Conservation (phyloP, 2,329 filamentous ascomycete species). For the Sporothrix euskadiensis region DNA sequence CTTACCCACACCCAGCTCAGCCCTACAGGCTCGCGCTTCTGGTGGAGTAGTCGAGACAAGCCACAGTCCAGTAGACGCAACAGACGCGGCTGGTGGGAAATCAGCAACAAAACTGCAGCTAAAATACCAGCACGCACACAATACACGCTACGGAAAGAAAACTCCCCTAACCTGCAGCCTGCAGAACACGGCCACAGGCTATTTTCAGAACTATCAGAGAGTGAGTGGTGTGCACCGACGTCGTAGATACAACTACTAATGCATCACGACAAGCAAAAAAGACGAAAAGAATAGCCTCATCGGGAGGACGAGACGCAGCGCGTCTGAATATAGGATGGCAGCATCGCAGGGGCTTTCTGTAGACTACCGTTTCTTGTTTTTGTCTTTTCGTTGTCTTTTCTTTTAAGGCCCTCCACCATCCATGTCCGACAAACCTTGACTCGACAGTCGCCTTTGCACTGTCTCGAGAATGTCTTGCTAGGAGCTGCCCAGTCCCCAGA, state of each 20-base stretch:
- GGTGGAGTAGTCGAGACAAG: neutral
- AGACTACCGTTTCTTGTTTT: neutral
- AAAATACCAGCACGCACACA: neutral
- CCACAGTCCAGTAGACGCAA: neutral
- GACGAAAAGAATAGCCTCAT: neutral
- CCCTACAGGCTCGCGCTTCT: neutral
- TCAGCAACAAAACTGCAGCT: neutral
- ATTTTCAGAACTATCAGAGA: neutral
- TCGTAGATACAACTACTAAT: neutral
- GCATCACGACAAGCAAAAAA: neutral
- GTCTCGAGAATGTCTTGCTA: neutral
- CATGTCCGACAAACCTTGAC: neutral
- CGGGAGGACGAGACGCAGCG: constrained; percentile 6
- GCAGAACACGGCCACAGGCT: neutral
- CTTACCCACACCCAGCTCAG: neutral
- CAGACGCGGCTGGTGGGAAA: neutral
- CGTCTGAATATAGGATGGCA: neutral
- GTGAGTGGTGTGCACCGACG: too few species aligned
- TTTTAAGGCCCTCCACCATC: neutral
- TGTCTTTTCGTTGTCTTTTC: neutral
- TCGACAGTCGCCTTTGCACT: neutral
- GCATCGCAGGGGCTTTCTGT: neutral
- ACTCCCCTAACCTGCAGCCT: neutral
- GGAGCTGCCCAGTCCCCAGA: neutral
- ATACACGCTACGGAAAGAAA: neutral